A percentile compares a stretch with the other conserved stretches of the same genome.
Evolutionary conservation across 2,329 filamentous ascomycete genomes (phyloP).

Genomic region (Arthrocladium fulminans): DNA sequence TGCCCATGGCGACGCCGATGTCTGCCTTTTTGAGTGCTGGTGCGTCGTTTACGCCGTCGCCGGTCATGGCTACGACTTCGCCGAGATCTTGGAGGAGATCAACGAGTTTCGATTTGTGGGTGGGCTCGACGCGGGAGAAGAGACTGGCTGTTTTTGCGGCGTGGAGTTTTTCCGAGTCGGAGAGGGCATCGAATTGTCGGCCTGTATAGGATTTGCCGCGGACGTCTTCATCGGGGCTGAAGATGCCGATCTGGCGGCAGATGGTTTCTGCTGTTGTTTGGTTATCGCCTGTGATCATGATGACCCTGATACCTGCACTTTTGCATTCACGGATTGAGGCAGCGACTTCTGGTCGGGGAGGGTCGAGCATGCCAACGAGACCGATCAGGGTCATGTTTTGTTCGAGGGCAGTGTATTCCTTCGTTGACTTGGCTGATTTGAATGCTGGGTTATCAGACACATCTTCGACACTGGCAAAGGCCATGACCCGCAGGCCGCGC

Average conservation of each 20-base stretch:
- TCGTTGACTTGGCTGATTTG: slow-evolving; percentile 66
- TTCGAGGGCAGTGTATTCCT: slow-evolving; percentile 79
- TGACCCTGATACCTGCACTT: slow-evolving; percentile 87
- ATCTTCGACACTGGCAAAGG: slow-evolving; percentile 75
- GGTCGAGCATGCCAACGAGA: slow-evolving; percentile 92
- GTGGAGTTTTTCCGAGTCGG: slow-evolving; percentile 66
- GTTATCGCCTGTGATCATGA: slow-evolving; percentile 98
- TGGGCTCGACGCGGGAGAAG: slow-evolving; percentile 92
- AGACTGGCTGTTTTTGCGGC: slow-evolving; percentile 79
- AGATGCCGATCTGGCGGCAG: slow-evolving; percentile 93
- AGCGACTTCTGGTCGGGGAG: slow-evolving; percentile 84
- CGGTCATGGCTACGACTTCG: slow-evolving; percentile 98
- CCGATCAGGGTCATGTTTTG: slow-evolving; percentile 91
- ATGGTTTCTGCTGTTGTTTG: slow-evolving; percentile 96
- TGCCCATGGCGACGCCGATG: slow-evolving; percentile 98
- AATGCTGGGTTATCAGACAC: slow-evolving; percentile 61
- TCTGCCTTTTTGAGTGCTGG: slow-evolving; percentile 97
- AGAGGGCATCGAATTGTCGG: slow-evolving; percentile 83
- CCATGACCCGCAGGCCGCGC: slow-evolving; percentile 86
- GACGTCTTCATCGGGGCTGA: slow-evolving; percentile 70
- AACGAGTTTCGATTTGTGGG: slow-evolving; percentile 94
- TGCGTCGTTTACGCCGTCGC: slow-evolving; percentile 96
- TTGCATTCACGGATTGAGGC: slow-evolving; percentile 80
- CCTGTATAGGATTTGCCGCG: slow-evolving; percentile 91
- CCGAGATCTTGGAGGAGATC: slow-evolving; percentile 87